phyloP scores from a whole-genome alignment of 768 basidiomycete genomes.

The Lactarius indigo region DNA sequence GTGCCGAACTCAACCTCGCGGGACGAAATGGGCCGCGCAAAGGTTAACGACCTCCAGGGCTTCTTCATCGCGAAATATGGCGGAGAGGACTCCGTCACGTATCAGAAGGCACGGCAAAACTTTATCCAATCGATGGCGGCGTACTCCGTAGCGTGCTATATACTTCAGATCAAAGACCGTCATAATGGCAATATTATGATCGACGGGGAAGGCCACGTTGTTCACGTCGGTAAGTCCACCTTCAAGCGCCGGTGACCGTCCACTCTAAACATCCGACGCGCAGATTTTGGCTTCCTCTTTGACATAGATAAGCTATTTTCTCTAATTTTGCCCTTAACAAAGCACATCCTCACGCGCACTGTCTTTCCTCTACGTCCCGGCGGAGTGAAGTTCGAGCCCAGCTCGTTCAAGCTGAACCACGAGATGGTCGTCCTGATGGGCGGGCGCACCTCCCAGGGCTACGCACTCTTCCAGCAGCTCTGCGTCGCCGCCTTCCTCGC shows the following conservation, averaged over 20 bases:
- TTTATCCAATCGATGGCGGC: slow-evolving; percentile 99
- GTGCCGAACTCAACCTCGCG: slow-evolving; percentile 97
- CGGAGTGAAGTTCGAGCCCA: slow-evolving; percentile 99
- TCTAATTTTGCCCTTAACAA: slow-evolving; percentile 1
- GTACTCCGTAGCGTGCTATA: slow-evolving; percentile 97
- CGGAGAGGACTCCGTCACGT: slow-evolving; percentile 80
- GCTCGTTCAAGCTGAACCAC: slow-evolving; percentile 96
- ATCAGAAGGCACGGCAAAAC: slow-evolving; percentile 90
- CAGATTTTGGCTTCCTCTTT: slow-evolving; percentile 94
- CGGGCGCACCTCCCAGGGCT: slow-evolving; percentile 90
- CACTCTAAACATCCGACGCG: slow-evolving; percentile 1
- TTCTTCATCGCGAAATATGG: slow-evolving; percentile 96
- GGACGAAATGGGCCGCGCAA: slow-evolving; percentile 98
- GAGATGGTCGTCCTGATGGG: slow-evolving; percentile 99
- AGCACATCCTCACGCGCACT: slow-evolving; percentile 1
- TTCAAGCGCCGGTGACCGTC: neutral
- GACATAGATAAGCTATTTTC: slow-evolving; percentile 88
- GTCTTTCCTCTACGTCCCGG: slow-evolving; percentile 31
- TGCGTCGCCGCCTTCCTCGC: slow-evolving; percentile 97
- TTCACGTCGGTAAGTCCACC: slow-evolving; percentile 76
- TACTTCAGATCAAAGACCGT: slow-evolving; percentile 96
- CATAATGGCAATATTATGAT: slow-evolving; percentile 99
- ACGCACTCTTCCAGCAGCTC: slow-evolving; percentile 88
- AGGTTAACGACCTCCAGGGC: slow-evolving; percentile 91
- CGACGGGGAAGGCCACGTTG: slow-evolving; percentile 94